Evolutionary conservation across 371 early-diverging fungal genomes (phyloP).

Genomic region (Rhizoclosmatium hyalinum): DNA sequence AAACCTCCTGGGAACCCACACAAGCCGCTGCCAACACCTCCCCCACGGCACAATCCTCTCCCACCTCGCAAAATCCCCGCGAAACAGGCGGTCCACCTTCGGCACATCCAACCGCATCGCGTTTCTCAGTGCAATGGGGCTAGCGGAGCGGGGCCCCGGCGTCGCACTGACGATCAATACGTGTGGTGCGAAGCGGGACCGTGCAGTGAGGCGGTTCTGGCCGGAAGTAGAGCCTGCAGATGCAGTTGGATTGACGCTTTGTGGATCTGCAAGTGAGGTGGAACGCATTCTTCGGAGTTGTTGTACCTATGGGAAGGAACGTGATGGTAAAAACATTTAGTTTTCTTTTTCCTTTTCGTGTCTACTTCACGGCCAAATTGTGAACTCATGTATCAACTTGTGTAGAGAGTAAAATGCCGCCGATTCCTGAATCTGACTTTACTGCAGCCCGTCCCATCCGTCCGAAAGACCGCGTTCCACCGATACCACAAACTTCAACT

Average conservation of each 20-base stretch:
- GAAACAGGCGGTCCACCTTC: background rate
- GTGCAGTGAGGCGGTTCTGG: background rate
- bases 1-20: background rate
- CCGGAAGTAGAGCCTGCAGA: slow-evolving; percentile 3
- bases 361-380: no score
- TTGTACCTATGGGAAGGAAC: slow-evolving; percentile 8
- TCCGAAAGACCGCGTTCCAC: background rate
- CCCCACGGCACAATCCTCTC: slow-evolving; percentile 4
- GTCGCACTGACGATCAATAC: background rate
- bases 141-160: background rate
- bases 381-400: no score
- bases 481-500: background rate
- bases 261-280: slow-evolving; percentile 6
- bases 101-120: slow-evolving; percentile 7
- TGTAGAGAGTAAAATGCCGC: background rate
- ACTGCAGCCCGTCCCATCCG: background rate
- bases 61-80: slow-evolving; percentile 2
- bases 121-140: slow-evolving; percentile 5
- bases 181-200: background rate
- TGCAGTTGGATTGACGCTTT: slow-evolving; percentile 4
- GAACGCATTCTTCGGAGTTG: background rate
- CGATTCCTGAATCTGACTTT: background rate
- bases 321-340: background rate
- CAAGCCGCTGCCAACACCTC: slow-evolving; percentile 2
- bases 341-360: no score